Percentiles rank a stretch among this genome's conserved stretches.
phyloP scores from a whole-genome alignment of 2,329 filamentous ascomycete species.

The Rutstroemia sp. region DNA sequence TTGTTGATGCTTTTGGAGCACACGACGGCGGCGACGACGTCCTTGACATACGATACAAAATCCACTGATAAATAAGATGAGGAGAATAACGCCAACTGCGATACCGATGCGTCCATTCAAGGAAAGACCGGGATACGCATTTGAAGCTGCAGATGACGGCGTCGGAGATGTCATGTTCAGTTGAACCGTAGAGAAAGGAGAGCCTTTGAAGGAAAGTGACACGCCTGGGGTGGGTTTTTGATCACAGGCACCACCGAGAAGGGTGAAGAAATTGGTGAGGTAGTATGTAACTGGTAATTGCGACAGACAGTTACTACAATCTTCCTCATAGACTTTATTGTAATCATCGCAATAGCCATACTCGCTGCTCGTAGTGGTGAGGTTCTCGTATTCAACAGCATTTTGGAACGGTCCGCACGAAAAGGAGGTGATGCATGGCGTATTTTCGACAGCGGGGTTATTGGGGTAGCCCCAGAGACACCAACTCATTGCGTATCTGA shows the following conservation, averaged over 20 bases:
- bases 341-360: slow-evolving; percentile 47
- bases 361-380: slow-evolving; percentile 35
- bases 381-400: slow-evolving; percentile 42
- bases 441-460: slow-evolving; percentile 35
- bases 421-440: slow-evolving; percentile 44
- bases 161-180: slow-evolving; percentile 46
- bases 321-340: slow-evolving; percentile 25
- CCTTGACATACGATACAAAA: slow-evolving; percentile 49
- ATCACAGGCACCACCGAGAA: slow-evolving; percentile 41
- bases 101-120: slow-evolving; percentile 53
- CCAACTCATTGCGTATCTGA: slow-evolving; percentile 47
- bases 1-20: slow-evolving; percentile 35
- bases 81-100: slow-evolving; percentile 41
- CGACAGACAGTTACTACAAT: slow-evolving; percentile 45
- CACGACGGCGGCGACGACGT: slow-evolving; percentile 45
- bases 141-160: slow-evolving; percentile 27
- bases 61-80: slow-evolving; percentile 42
- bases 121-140: slow-evolving; percentile 32
- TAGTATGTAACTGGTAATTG: slow-evolving; percentile 32
- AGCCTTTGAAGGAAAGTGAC: slow-evolving; percentile 43
- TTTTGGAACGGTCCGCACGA: slow-evolving; percentile 44
- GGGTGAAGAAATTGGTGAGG: slow-evolving; percentile 45
- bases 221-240: slow-evolving; percentile 42
- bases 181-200: slow-evolving; percentile 40
- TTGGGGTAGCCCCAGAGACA: slow-evolving; percentile 46